A percentile compares a stretch with the other conserved stretches of the same genome.
These are phyloP conservation scores for Lactifluus subvellereus DNA, from an alignment of 768 basidiomycete genomes.

Conservation along the genomic window DNA sequence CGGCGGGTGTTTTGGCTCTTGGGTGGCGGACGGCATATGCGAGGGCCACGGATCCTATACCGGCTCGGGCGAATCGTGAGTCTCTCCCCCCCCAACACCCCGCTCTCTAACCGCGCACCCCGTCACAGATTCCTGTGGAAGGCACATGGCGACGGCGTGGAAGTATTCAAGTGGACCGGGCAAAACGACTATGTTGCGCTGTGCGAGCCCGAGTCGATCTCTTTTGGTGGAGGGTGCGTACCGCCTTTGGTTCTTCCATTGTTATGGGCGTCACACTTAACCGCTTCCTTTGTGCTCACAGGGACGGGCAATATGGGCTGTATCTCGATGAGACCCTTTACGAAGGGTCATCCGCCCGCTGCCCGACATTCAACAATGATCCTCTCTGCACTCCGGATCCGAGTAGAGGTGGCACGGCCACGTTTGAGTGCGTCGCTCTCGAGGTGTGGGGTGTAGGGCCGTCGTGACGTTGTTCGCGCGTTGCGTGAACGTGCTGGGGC, in stretches of 20 bases:
- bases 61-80: constrained; percentile 84
- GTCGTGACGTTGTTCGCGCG: constrained; percentile 4
- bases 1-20: constrained; percentile 73
- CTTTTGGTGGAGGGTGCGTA: constrained; percentile 87
- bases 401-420: constrained; percentile 40
- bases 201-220: constrained; percentile 73
- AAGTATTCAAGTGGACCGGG: constrained; percentile 79
- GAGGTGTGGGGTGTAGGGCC: constrained; percentile 82
- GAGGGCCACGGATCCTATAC: constrained; percentile 60
- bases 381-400: constrained; percentile 56
- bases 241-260: not conserved
- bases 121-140: constrained; percentile 72
- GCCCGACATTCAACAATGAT: constrained; percentile 85
- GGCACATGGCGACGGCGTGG: constrained; percentile 40
- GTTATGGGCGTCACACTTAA: constrained; percentile 6
- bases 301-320: constrained; percentile 84
- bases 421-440: constrained; percentile 88
- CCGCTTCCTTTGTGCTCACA: constrained; percentile 27
- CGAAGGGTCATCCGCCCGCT: constrained; percentile 77
- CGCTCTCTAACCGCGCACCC: too few relatives aligned
- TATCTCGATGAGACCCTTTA: constrained; percentile 79
- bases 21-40: constrained; percentile 68
- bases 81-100: not conserved
- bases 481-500: constrained; percentile 17
- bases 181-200: constrained; percentile 86